Evolutionary conservation across 495 filamentous ascomycete species (phyloP), one percentile per base, ranked within the genome.

Genomic region (Rhizodiscina lignyota): DNA sequence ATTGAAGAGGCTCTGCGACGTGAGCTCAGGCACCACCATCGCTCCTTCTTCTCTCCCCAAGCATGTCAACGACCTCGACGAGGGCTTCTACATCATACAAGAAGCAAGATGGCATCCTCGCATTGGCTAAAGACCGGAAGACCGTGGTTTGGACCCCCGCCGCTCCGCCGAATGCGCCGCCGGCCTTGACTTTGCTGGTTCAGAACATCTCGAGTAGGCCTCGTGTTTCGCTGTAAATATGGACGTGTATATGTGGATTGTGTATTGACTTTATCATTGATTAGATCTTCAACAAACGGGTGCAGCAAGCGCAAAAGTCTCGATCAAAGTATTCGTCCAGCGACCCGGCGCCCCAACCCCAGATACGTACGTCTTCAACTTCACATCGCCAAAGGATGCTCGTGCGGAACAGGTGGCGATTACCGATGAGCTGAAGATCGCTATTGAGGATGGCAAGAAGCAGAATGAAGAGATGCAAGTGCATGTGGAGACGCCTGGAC

Each of bases 201-300:
- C 51, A 70, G 26, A 70, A 68, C 36, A 89, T 96, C 47, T 83
- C 32, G 10, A 51, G 48, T 51, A 43, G 12, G 48, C n/a, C n/a
- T n/a, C n/a, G n/a, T n/a, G n/a, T n/a, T n/a, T n/a, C n/a, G n/a
- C n/a, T n/a, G n/a, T n/a, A n/a, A n/a, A n/a, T n/a, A n/a, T n/a
- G n/a, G n/a, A n/a, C n/a, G n/a, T n/a, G n/a, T n/a, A n/a, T n/a
- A n/a, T n/a, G n/a, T n/a, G n/a, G n/a, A n/a, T n/a, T n/a, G n/a
- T n/a, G n/a, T n/a, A n/a, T n/a, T n/a, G n/a, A n/a, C n/a, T n/a
- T n/a, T n/a, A n/a, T n/a, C n/a, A n/a, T n/a, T n/a, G n/a, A n/a
- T n/a, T 37, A 79, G 74, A 96, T 61, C 67, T 97, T 26, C 85
- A 96, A 49, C 86, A 94, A 54, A 94, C 89, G 1, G 84, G 86